phyloP scores from a whole-genome alignment of 1,284 basidiomycete genomes.

The Nidula niveotomentosa region DNA sequence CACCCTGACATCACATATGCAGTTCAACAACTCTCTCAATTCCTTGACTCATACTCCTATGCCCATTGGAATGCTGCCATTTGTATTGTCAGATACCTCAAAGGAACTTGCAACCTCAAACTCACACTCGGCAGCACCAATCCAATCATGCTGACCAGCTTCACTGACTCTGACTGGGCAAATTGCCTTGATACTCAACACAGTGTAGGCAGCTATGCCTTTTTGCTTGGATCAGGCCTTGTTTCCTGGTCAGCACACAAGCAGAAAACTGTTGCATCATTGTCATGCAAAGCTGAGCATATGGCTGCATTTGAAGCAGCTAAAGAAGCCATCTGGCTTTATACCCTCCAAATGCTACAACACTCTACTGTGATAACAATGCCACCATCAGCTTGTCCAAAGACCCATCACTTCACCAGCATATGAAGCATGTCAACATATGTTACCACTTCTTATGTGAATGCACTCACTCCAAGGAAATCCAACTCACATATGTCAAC shows the following conservation, averaged over 20 bases:
- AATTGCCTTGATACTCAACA: constrained; percentile 12
- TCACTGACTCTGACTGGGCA: constrained; percentile 28
- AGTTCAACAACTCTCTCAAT: constrained; percentile 32
- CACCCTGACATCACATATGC: constrained; percentile 39
- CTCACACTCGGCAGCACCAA: constrained; percentile 22
- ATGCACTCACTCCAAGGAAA: constrained; percentile 3
- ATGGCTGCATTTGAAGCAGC: constrained; percentile 20
- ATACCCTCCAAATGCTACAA: constrained; percentile 9
- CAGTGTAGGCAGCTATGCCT: constrained; percentile 21
- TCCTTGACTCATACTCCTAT: constrained; percentile 18
- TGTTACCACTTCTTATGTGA: constrained; percentile 5
- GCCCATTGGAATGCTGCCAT: constrained; percentile 35
- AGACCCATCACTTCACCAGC: constrained; percentile 6
- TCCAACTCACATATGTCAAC: constrained; percentile 8
- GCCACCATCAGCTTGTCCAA: constrained; percentile 6
- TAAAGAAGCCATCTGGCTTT: constrained; percentile 22
- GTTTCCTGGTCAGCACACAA: constrained; percentile 19
- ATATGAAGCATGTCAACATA: constrained; percentile 3
- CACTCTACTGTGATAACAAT: constrained; percentile 7
- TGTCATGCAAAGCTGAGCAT: constrained; percentile 27
- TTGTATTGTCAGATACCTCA: constrained; percentile 38
- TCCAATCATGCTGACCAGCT: constrained; percentile 25
- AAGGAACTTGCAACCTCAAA: constrained; percentile 26
- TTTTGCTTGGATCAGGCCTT: no score
- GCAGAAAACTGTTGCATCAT: constrained; percentile 24